phyloP scores from a whole-genome alignment of 78 protist species.

The Ministeria vibrans region DNA sequence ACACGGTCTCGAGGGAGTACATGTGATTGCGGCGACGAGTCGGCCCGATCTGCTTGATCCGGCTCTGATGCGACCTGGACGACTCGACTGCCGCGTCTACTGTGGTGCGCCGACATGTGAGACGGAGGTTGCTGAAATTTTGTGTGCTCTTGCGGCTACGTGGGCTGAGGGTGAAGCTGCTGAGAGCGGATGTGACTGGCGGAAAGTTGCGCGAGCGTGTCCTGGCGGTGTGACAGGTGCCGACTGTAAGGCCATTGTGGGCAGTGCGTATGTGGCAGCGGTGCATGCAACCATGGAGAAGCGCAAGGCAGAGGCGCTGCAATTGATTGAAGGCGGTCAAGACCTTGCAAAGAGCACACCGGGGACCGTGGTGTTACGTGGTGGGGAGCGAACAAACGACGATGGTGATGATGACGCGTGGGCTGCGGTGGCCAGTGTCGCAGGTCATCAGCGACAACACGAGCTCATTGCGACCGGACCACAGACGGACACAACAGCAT shows the following conservation, averaged over 20 bases:
- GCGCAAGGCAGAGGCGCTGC: not conserved
- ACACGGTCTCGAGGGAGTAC: constrained; percentile 72
- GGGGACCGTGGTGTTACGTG: no score
- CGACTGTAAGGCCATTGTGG: constrained; percentile 57
- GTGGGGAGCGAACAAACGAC: no score
- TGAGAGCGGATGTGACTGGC: not conserved
- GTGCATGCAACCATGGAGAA: constrained; percentile 10
- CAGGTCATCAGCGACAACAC: no score
- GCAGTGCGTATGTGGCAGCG: constrained; percentile 43
- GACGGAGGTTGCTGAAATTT: constrained; percentile 41
- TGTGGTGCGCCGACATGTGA: constrained; percentile 50
- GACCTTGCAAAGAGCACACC: no score
- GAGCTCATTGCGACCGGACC: no score
- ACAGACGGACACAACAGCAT: no score
- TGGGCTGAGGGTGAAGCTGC: constrained; percentile 26
- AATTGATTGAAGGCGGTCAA: no score
- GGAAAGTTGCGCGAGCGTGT: not conserved
- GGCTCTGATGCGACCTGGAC: constrained; percentile 93
- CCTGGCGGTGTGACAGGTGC: constrained; percentile 41
- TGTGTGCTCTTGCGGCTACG: constrained; percentile 26
- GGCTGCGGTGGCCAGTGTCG: no score
- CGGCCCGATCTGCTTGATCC: constrained; percentile 88
- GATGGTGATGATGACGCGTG: no score
- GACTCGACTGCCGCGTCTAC: constrained; percentile 65
- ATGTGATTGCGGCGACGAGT: constrained; percentile 81